These are phyloP conservation scores for Leccinum uliginosum DNA, from an alignment of 768 basidiomycete genomes.

Conservation along the genomic window DNA sequence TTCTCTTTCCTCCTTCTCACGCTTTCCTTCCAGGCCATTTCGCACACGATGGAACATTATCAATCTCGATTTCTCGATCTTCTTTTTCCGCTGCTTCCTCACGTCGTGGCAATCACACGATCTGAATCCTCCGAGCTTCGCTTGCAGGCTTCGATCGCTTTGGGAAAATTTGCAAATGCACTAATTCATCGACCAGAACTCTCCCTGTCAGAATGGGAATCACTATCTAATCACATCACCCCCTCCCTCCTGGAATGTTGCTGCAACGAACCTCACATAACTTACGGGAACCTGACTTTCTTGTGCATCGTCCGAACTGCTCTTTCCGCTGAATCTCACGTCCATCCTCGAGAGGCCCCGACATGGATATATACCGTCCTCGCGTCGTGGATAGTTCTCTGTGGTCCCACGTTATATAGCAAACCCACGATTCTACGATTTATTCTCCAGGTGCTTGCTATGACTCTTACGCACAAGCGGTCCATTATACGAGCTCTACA, in stretches of 20 bases:
- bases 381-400: constrained; percentile 45
- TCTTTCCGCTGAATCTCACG: constrained; percentile 20
- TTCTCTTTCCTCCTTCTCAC: constrained; percentile 4
- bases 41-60: constrained; percentile 19
- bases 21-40: constrained; percentile 16
- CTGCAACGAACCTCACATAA: constrained; percentile 5
- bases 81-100: constrained; percentile 21
- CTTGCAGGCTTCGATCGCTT: constrained; percentile 17
- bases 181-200: constrained; percentile 31
- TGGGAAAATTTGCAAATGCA: constrained; percentile 25
- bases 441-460: constrained; percentile 33
- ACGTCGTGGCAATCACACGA: constrained; percentile 14
- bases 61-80: constrained; percentile 15
- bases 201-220: constrained; percentile 25
- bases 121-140: constrained; percentile 14
- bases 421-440: constrained; percentile 36
- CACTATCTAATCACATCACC: constrained; percentile 25
- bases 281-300: constrained; percentile 16
- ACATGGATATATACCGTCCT: constrained; percentile 43
- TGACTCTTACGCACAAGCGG: constrained; percentile 32
- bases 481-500: constrained; percentile 36
- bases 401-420: constrained; percentile 41
- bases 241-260: constrained; percentile 23
- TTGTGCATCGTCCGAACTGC: constrained; percentile 26
- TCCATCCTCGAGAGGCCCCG: constrained; percentile 27